A percentile compares a stretch with the other conserved stretches of the same genome.
Conservation (phyloP, 768 basidiomycete genomes). For the Tulasnella calospora region DNA sequence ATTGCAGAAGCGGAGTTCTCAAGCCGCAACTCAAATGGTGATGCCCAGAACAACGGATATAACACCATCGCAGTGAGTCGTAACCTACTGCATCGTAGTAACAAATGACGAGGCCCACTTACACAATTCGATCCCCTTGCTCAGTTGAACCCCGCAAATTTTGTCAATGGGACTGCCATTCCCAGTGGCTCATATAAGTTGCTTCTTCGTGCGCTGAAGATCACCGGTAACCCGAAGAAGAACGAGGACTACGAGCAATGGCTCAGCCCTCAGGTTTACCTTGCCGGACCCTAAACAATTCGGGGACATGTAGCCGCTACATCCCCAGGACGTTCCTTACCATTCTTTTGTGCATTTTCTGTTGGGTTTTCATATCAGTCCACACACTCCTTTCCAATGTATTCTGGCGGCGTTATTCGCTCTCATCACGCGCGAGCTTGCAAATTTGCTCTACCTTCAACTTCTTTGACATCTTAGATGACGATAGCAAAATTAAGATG, state of each 20-base stretch:
- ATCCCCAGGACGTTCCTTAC: background rate
- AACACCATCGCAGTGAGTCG: conserved; percentile 7
- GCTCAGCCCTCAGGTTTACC: conserved; percentile 37
- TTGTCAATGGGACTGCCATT: conserved; percentile 7
- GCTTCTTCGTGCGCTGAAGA: conserved; percentile 36
- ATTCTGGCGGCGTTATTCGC: background rate
- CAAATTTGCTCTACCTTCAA: background rate
- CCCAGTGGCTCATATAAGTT: conserved; percentile 18
- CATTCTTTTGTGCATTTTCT: background rate
- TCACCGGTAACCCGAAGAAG: conserved; percentile 41
- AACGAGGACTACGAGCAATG: conserved; percentile 46
- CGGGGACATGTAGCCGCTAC: background rate
- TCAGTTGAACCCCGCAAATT: background rate
- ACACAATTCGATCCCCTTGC: background rate
- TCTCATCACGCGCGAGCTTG: background rate
- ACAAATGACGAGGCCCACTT: background rate
- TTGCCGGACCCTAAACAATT: background rate
- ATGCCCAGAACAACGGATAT: background rate
- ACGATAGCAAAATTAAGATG: background rate
- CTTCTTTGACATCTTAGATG: background rate
- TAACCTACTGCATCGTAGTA: background rate
- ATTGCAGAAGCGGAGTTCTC: background rate
- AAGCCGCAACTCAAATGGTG: background rate
- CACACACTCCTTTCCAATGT: conserved; percentile 1
- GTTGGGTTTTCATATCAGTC: background rate